These are phyloP conservation scores for Ustilago tritici DNA, from an alignment of 1,284 basidiomycete genomes.

Conservation along the genomic window DNA sequence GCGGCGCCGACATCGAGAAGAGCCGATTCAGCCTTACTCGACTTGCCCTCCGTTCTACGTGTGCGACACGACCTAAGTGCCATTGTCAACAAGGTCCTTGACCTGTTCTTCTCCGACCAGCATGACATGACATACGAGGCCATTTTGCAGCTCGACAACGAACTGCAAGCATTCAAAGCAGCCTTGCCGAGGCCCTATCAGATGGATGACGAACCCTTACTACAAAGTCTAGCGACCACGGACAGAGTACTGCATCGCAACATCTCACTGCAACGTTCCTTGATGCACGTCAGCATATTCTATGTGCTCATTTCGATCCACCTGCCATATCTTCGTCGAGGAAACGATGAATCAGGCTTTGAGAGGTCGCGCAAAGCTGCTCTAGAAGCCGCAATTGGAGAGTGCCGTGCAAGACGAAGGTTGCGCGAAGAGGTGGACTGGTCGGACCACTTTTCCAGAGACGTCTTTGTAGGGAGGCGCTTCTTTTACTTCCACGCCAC, in stretches of 20 bases:
- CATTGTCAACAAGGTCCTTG: conserved; percentile 14
- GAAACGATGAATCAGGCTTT: conserved; percentile 13
- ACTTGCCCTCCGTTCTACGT: conserved; percentile 5
- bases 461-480: conserved; percentile 24
- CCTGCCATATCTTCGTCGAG: conserved; percentile 26
- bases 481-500: conserved; percentile 44
- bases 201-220: neutral
- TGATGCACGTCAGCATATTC: conserved; percentile 19
- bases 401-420: conserved; percentile 8
- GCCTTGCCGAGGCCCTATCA: conserved; percentile 5
- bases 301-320: conserved; percentile 26
- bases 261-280: conserved; percentile 21
- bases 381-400: conserved; percentile 17
- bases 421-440: conserved; percentile 12
- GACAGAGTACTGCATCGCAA: conserved; percentile 12
- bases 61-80: conserved; percentile 17
- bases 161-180: conserved; percentile 11
- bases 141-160: conserved; percentile 10
- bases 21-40: neutral
- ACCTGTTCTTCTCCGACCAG: conserved; percentile 19
- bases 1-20: too few species aligned
- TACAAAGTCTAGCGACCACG: neutral
- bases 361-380: conserved; percentile 20
- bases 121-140: conserved; percentile 15
- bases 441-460: conserved; percentile 20